These are phyloP conservation scores for Neofusicoccum laricinum DNA, from an alignment of 2,329 filamentous ascomycete genomes.

Conservation along the genomic window DNA sequence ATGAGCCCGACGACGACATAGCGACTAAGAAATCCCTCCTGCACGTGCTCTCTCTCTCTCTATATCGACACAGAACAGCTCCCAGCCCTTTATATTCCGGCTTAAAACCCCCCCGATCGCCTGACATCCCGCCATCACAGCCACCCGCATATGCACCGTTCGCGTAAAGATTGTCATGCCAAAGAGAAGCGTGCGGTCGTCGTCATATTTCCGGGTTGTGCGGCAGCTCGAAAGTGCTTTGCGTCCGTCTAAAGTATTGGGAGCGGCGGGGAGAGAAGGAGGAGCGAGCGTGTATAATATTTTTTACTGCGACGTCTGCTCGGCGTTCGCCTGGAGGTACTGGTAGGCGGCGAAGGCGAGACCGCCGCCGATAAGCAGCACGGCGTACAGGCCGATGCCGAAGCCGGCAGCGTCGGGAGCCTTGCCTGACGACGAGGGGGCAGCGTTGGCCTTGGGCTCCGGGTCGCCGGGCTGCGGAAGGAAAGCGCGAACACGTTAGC, in stretches of 20 bases:
- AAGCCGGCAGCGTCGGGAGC: constrained; percentile 54
- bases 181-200: background rate
- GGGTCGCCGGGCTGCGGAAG: constrained; percentile 71
- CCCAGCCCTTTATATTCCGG: background rate
- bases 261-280: no score
- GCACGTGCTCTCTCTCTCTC: background rate
- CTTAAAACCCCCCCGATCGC: background rate
- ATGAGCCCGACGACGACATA: no score
- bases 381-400: constrained; percentile 76
- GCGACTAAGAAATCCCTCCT: background rate
- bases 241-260: no score
- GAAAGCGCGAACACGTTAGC: constrained; percentile 15
- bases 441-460: constrained; percentile 59
- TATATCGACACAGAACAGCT: background rate
- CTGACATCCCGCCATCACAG: background rate
- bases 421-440: constrained; percentile 51
- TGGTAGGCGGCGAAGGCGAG: constrained; percentile 80
- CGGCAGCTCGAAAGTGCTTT: no score
- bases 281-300: no score
- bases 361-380: constrained; percentile 74
- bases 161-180: background rate
- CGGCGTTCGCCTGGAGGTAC: constrained; percentile 63
- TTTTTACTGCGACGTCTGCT: constrained; percentile 4
- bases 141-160: background rate
- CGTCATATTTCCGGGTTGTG: no score